These are phyloP conservation scores for Alternaria gansuensis DNA, from an alignment of 2,329 filamentous ascomycete genomes.

Conservation along the genomic window DNA sequence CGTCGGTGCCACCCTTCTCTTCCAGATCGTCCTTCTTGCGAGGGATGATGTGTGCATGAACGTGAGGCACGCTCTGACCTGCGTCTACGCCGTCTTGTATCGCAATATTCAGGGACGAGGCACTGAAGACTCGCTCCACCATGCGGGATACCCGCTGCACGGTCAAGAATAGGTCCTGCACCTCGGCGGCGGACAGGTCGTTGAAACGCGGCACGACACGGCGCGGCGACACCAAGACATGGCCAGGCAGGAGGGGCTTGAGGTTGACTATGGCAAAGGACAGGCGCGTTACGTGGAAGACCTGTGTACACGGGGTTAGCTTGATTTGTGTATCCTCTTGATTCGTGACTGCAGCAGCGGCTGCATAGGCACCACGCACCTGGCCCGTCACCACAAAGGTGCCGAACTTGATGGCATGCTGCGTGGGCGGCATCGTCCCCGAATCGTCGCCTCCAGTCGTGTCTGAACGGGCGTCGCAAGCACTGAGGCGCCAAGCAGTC, in stretches of 20 bases:
- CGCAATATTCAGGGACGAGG: constrained; percentile 86
- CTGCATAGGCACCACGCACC: constrained; percentile 38
- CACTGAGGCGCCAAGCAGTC: constrained; percentile 13
- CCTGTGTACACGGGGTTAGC: constrained; percentile 60
- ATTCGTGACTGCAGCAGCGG: background rate
- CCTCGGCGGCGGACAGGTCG: constrained; percentile 75
- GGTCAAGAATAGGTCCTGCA: constrained; percentile 85
- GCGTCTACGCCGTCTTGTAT: constrained; percentile 92
- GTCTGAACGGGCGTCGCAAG: constrained; percentile 15
- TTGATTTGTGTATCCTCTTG: background rate
- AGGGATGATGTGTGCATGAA: constrained; percentile 93
- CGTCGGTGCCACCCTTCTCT: constrained; percentile 69
- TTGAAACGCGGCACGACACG: constrained; percentile 74
- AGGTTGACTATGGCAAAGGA: constrained; percentile 94
- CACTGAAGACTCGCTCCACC: constrained; percentile 69
- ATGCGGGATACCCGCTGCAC: constrained; percentile 84
- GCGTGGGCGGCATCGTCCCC: constrained; percentile 50
- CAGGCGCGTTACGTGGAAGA: constrained; percentile 82
- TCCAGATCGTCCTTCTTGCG: constrained; percentile 68
- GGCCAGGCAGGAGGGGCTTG: constrained; percentile 90
- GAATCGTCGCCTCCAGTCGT: constrained; percentile 3
- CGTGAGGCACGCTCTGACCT: constrained; percentile 91
- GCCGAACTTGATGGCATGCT: constrained; percentile 55
- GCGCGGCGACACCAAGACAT: constrained; percentile 87
- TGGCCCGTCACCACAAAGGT: constrained; percentile 57